Base-by-base conservation (phyloP, 352 stramenopile species). In the Phytophthora colocasiae region DNA sequence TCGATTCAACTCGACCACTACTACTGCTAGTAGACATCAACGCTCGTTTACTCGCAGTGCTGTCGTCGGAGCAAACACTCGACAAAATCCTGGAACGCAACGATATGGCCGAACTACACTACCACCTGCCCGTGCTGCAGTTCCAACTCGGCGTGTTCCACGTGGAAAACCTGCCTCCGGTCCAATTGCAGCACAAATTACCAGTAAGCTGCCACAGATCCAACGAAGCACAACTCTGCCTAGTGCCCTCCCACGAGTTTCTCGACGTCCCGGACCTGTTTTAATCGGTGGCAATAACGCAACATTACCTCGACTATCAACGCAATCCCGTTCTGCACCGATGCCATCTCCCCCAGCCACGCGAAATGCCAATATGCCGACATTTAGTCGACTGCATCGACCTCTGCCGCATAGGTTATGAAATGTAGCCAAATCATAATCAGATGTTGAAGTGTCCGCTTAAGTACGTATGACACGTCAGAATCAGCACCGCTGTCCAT, bases 311-410 rank as follows among this genome's bases (percentile, higher is more conserved):
- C 63, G 77, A 47, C 51, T 85, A 22, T 26, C 58, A 19, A 60
- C 32, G 2, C 70, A 81, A 34, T 51, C 40, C 10, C 70, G 63
- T 41, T 32, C 15, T 2, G 27, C 49, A 2, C 24, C 75, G 2
- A 62, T 83, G 63, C 78, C 79, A 53, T 87, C 77, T 1, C 70
- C 81, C 10, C 66, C 69, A 29, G 63, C 75, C 3, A 58, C 65
- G 7, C 75, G 77, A 38, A 89, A 76, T 24, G 46, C 68, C 27
- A 69, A 61, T 34, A 82, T 80, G 63, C 82, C 80, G 46, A 74
- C 81, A 56, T 91, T 88, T 45, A 91, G 82, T 51, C 80, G 82
- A 17, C 68, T 91, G 6, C 73, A 89, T n/a, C n/a, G n/a, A n/a
- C n/a, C n/a, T n/a, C n/a, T n/a, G n/a, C n/a, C n/a, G n/a, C 19